A percentile compares a stretch with the other conserved stretches of the same genome.
Conservation (phyloP, 176 grass and related monocot genomes). For the Otatea glauca region DNA sequence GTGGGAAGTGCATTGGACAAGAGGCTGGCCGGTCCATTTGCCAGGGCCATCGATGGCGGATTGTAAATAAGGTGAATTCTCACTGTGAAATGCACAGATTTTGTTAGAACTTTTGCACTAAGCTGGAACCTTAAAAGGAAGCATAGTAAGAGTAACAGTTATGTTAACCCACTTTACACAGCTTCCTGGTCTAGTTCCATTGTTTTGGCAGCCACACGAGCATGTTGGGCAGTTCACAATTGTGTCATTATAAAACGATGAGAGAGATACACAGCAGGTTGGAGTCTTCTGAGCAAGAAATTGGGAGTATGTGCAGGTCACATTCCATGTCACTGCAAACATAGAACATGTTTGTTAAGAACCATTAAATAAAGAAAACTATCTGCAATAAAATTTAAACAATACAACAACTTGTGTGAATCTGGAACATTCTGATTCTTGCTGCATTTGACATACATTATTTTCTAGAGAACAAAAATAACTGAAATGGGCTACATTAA, state of each 20-base stretch:
- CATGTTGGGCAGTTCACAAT: slow-evolving; percentile 98
- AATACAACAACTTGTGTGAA: slow-evolving; percentile 15
- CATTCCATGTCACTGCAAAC: slow-evolving; percentile 95
- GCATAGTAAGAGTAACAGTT: slow-evolving; percentile 23
- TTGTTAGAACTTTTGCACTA: slow-evolving; percentile 34
- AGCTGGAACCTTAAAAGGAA: slow-evolving; percentile 7
- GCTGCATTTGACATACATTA: slow-evolving; percentile 35
- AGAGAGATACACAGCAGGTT: slow-evolving; percentile 93
- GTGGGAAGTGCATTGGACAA: slow-evolving; percentile 90
- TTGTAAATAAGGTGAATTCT: slow-evolving; percentile 75
- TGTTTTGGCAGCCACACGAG: slow-evolving; percentile 91
- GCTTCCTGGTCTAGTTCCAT: slow-evolving; percentile 66
- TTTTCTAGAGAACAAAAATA: slow-evolving; percentile 7
- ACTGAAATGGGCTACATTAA: background rate
- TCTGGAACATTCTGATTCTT: background rate
- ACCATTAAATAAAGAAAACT: slow-evolving; percentile 27
- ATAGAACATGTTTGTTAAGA: slow-evolving; percentile 45
- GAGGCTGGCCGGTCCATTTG: slow-evolving; percentile 63
- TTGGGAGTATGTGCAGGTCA: slow-evolving; percentile 97
- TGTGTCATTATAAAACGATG: slow-evolving; percentile 97
- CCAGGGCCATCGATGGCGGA: slow-evolving; percentile 72
- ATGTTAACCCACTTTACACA: slow-evolving; percentile 82
- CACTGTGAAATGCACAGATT: slow-evolving; percentile 53
- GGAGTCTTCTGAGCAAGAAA: slow-evolving; percentile 97
- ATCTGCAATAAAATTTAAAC: slow-evolving; percentile 11